Percentiles rank a stretch among this genome's conserved stretches.
Evolutionary conservation across 2,329 filamentous ascomycete species (phyloP).

Genomic region (Calonectria pseudoreteaudii): DNA sequence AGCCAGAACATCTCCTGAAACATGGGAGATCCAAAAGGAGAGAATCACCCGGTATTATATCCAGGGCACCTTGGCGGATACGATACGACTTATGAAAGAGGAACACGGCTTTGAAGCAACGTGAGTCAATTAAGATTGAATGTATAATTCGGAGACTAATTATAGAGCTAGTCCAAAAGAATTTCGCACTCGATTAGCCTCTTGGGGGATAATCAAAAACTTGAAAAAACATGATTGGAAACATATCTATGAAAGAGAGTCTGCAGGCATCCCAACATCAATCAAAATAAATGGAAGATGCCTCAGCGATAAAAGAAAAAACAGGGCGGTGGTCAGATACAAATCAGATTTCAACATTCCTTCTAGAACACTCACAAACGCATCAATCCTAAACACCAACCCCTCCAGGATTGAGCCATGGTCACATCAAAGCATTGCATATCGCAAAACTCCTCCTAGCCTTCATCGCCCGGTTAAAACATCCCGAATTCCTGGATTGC

Average conservation of each 20-base stretch:
- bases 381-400: background rate
- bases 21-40: background rate
- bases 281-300: background rate
- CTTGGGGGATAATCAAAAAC: background rate
- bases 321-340: background rate
- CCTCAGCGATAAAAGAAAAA: background rate
- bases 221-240: background rate
- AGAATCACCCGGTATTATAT: background rate
- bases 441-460: background rate
- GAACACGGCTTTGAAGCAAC: background rate
- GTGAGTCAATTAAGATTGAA: background rate
- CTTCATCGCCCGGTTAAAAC: background rate
- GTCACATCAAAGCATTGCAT: background rate
- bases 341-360: background rate
- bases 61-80: background rate
- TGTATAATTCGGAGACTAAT: background rate
- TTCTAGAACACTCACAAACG: background rate
- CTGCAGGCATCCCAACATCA: background rate
- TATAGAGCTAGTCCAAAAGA: background rate
- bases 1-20: background rate
- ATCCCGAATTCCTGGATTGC: background rate
- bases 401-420: background rate
- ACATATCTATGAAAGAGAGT: background rate
- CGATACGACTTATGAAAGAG: background rate
- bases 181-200: background rate